Evolutionary conservation across 768 basidiomycete species (phyloP).

Genomic region (Hygrophorus russula): DNA sequence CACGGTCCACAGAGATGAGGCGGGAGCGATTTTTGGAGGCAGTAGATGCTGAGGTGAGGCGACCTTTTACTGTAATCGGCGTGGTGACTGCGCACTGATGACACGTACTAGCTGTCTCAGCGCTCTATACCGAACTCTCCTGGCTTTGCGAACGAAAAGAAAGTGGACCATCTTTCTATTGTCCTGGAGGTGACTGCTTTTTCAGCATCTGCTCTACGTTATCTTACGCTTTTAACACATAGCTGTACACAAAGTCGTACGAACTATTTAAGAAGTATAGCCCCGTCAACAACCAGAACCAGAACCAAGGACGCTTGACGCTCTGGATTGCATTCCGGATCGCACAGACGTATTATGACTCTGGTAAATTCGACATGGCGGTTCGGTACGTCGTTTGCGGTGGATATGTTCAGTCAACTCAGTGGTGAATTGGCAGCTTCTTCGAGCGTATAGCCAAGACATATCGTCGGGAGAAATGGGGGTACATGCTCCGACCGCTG

Average conservation of each 20-base stretch:
- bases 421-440: conserved; percentile 45
- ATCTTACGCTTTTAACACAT: conserved; percentile 1
- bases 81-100: not conserved
- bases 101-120: not conserved
- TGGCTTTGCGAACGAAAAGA: conserved; percentile 82
- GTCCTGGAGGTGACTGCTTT: conserved; percentile 60
- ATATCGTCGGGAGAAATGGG: conserved; percentile 83
- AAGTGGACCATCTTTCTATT: conserved; percentile 77
- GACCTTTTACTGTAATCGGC: not conserved
- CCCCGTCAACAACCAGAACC: conserved; percentile 24
- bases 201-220: not conserved
- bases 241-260: conserved; percentile 93
- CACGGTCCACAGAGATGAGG: conserved; percentile 71
- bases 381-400: conserved; percentile 44
- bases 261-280: conserved; percentile 81
- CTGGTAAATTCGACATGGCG: conserved; percentile 79
- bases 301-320: conserved; percentile 68
- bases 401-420: not conserved
- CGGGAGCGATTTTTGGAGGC: conserved; percentile 54
- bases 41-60: conserved; percentile 43
- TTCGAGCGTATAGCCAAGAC: conserved; percentile 87
- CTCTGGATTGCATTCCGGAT: conserved; percentile 89
- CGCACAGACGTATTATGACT: conserved; percentile 73
- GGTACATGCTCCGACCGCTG: conserved; percentile 59
- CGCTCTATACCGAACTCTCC: conserved; percentile 16